A percentile compares a stretch with the other conserved stretches of the same genome.
phyloP scores from a whole-genome alignment of 805 yeast species.

The Ogataea pilisensis region DNA sequence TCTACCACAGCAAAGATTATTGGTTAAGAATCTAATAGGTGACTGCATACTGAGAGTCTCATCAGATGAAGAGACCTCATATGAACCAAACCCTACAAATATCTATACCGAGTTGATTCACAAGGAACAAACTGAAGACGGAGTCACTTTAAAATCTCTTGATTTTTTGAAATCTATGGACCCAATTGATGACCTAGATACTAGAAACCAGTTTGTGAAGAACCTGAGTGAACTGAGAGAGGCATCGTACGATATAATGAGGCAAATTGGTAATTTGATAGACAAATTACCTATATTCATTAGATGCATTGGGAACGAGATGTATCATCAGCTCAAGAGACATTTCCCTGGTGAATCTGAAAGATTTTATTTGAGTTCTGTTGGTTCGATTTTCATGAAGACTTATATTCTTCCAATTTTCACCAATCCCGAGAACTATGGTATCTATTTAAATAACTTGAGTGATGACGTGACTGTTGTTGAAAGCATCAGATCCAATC shows the following conservation, averaged over 20 bases:
- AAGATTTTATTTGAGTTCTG: slow-evolving; percentile 56
- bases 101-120: slow-evolving; percentile 44
- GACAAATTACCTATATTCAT: slow-evolving; percentile 50
- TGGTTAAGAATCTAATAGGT: slow-evolving; percentile 39
- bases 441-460: slow-evolving; percentile 33
- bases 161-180: slow-evolving; percentile 35
- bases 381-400: slow-evolving; percentile 61
- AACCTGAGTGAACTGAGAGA: slow-evolving; percentile 77
- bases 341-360: slow-evolving; percentile 57
- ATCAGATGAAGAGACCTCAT: slow-evolving; percentile 49
- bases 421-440: slow-evolving; percentile 52
- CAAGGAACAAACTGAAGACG: slow-evolving; percentile 28
- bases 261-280: slow-evolving; percentile 41
- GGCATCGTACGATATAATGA: slow-evolving; percentile 56
- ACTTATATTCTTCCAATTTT: slow-evolving; percentile 47
- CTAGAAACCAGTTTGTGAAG: slow-evolving; percentile 61
- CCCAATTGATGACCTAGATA: slow-evolving; percentile 79
- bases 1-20: slow-evolving; percentile 44
- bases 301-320: slow-evolving; percentile 48
- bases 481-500: slow-evolving; percentile 40
- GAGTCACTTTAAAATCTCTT: slow-evolving; percentile 22
- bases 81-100: slow-evolving; percentile 76
- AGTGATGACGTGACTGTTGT: slow-evolving; percentile 24
- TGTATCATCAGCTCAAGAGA: slow-evolving; percentile 28
- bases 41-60: slow-evolving; percentile 35